Percentiles rank a stretch among this genome's conserved stretches.
Evolutionary conservation across 306 rosid genomes (phyloP).

Genomic region (Ormosia emarginata): DNA sequence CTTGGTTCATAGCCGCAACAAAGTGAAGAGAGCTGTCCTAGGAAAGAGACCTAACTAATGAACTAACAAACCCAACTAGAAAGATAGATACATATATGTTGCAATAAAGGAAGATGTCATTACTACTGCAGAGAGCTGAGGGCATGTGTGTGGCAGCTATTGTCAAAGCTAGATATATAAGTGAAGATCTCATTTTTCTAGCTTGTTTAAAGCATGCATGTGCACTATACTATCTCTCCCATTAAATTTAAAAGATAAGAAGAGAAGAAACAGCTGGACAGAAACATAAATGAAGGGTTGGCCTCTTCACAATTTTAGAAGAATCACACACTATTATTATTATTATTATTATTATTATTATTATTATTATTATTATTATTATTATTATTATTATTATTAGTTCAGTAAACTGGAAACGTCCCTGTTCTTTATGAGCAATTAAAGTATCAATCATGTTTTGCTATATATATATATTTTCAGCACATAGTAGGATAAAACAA

Average conservation of each 20-base stretch:
- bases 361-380: not conserved
- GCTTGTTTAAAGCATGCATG: constrained; percentile 54
- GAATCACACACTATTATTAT: not conserved
- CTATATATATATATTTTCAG: not conserved
- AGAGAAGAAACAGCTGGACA: constrained; percentile 16
- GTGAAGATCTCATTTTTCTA: constrained; percentile 31
- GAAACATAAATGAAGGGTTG: constrained; percentile 24
- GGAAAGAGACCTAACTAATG: constrained; percentile 4
- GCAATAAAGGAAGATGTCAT: constrained; percentile 23
- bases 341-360: not conserved
- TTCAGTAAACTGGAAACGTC: not conserved
- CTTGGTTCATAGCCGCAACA: not conserved
- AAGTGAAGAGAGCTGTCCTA: not conserved
- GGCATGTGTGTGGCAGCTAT: constrained; percentile 54
- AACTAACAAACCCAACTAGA: constrained; percentile 3
- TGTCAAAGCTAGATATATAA: constrained; percentile 25
- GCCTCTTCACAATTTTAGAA: constrained; percentile 20
- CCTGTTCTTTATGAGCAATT: not conserved
- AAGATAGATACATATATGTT: not conserved
- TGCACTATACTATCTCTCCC: constrained; percentile 43
- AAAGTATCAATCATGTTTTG: not conserved
- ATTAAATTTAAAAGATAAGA: constrained; percentile 17
- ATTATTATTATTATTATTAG: not conserved
- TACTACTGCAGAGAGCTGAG: constrained; percentile 22
- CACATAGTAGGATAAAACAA: not conserved